These are phyloP conservation scores for Scheffersomyces cryptocercus DNA, from an alignment of 1,139 yeast genomes.

Conservation along the genomic window DNA sequence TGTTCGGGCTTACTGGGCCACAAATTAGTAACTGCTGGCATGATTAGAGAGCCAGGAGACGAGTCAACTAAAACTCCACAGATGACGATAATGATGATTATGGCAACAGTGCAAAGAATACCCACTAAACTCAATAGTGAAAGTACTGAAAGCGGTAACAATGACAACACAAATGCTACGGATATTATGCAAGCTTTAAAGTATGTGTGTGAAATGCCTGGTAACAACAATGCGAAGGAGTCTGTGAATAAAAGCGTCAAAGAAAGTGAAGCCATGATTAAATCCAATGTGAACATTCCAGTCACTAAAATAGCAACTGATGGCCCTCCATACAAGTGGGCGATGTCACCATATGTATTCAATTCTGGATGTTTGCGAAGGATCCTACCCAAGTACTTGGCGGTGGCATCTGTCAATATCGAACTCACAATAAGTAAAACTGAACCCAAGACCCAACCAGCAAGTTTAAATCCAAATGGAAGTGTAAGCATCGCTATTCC, in stretches of 20 bases:
- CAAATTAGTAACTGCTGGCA: slow-evolving; percentile 49
- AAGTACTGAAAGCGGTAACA: slow-evolving; percentile 70
- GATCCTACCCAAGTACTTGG: slow-evolving; percentile 47
- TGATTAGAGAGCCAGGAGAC: slow-evolving; percentile 67
- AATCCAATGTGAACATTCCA: slow-evolving; percentile 68
- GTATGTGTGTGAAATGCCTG: slow-evolving; percentile 42
- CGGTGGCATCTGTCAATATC: slow-evolving; percentile 64
- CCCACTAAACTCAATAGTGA: slow-evolving; percentile 77
- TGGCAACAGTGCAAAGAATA: slow-evolving; percentile 65
- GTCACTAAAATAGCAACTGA: slow-evolving; percentile 63
- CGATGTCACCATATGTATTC: slow-evolving; percentile 48
- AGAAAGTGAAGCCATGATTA: slow-evolving; percentile 77
- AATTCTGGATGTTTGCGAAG: slow-evolving; percentile 29
- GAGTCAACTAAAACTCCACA: slow-evolving; percentile 61
- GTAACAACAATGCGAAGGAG: slow-evolving; percentile 69
- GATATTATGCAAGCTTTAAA: slow-evolving; percentile 56
- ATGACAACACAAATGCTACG: slow-evolving; percentile 59
- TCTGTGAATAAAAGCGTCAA: slow-evolving; percentile 82
- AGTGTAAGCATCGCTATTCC: slow-evolving; percentile 86
- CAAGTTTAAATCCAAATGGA: slow-evolving; percentile 73
- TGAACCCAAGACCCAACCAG: slow-evolving; percentile 80
- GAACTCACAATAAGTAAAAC: slow-evolving; percentile 58
- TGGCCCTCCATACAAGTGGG: slow-evolving; percentile 44
- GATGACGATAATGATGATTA: slow-evolving; percentile 56
- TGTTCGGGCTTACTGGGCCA: slow-evolving; percentile 54